A percentile compares a stretch with the other conserved stretches of the same genome.
Evolutionary conservation across 768 basidiomycete genomes (phyloP).

Genomic region (Dioszegia hungarica): DNA sequence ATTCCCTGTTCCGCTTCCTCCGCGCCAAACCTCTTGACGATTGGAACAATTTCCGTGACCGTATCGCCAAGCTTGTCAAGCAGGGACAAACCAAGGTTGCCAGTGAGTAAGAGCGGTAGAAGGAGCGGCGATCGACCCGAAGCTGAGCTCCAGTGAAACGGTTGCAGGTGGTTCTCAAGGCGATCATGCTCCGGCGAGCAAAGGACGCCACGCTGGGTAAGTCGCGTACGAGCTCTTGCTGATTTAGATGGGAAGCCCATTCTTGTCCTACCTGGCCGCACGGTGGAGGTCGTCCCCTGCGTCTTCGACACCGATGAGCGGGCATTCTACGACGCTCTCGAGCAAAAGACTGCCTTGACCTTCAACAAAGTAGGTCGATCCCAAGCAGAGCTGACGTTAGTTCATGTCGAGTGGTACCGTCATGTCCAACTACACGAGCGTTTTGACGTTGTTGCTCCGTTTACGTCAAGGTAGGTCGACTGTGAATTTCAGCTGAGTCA

Average conservation of each 20-base stretch:
- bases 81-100: constrained; percentile 59
- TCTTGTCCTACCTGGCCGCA: constrained; percentile 71
- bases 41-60: constrained; percentile 70
- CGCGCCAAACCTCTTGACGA: constrained; percentile 70
- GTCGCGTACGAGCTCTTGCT: constrained; percentile 50
- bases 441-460: constrained; percentile 56
- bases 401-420: constrained; percentile 43
- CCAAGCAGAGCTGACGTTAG: constrained; percentile 12
- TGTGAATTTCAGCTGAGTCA: constrained; percentile 42
- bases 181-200: constrained; percentile 81
- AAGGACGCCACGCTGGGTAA: constrained; percentile 55
- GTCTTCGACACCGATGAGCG: constrained; percentile 71
- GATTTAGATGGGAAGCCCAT: constrained; percentile 63
- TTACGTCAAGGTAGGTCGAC: constrained; percentile 72
- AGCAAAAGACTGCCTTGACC: constrained; percentile 54
- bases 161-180: constrained; percentile 75
- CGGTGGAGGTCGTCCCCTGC: constrained; percentile 67
- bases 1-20: constrained; percentile 81
- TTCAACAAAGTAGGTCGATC: constrained; percentile 57
- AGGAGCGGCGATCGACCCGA: too few species aligned
- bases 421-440: constrained; percentile 49
- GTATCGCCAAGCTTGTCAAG: constrained; percentile 76
- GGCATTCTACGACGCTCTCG: constrained; percentile 70
- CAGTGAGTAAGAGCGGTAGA: too few species aligned
- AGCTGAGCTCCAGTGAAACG: too few species aligned